Evolutionary conservation across 257 asterid genomes (phyloP).

Genomic region (Knoxia roxburghii): DNA sequence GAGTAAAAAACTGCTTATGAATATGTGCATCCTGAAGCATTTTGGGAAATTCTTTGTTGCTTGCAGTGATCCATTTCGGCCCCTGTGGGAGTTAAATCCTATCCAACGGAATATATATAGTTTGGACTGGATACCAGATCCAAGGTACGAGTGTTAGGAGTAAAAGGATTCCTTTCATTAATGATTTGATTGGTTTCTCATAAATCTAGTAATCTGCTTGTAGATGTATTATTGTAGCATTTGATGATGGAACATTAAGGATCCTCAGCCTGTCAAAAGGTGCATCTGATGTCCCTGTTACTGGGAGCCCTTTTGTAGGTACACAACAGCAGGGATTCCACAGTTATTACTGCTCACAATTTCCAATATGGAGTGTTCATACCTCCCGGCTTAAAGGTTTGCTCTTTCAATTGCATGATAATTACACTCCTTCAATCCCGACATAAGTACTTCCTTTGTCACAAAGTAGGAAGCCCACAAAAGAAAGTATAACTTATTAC

Average conservation of each 20-base stretch:
- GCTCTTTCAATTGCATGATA: conserved; percentile 6
- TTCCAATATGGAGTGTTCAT: conserved; percentile 72
- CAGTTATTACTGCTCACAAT: conserved; percentile 52
- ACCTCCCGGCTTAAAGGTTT: conserved; percentile 70
- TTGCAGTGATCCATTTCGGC: conserved; percentile 88
- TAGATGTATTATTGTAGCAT: conserved; percentile 61
- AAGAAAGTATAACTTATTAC: background rate
- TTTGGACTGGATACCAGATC: conserved; percentile 79
- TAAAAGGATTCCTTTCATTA: conserved; percentile 6
- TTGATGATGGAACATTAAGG: conserved; percentile 83
- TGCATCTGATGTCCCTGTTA: conserved; percentile 51
- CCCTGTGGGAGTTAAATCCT: conserved; percentile 62
- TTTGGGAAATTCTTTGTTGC: conserved; percentile 9
- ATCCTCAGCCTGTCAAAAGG: conserved; percentile 53
- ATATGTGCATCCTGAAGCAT: background rate
- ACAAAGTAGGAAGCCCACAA: background rate
- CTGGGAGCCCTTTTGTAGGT: conserved; percentile 45
- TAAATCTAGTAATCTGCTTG: conserved; percentile 9
- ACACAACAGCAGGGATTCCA: conserved; percentile 51
- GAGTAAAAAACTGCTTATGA: background rate
- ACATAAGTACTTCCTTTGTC: background rate
- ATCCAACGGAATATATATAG: conserved; percentile 45
- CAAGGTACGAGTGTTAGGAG: conserved; percentile 44
- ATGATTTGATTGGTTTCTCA: conserved; percentile 4
- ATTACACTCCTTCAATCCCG: background rate